Evolutionary conservation across 805 yeast genomes (phyloP).

Genomic region (Yarrowia sp.): DNA sequence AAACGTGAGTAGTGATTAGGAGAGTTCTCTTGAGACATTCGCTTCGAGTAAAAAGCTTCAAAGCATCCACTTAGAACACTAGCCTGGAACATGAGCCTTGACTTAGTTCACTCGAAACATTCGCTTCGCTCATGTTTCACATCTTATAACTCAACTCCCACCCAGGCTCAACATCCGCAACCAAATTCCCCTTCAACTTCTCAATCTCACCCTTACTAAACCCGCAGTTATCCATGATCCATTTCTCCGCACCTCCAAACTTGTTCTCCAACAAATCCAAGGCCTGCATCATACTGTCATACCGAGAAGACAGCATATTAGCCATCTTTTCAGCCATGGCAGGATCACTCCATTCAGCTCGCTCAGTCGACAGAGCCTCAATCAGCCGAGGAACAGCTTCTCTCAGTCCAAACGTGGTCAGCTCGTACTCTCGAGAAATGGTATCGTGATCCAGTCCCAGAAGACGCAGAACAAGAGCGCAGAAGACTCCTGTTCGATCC

Average conservation of each 20-base stretch:
- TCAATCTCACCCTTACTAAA: conserved; percentile 57
- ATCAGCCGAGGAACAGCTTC: conserved; percentile 42
- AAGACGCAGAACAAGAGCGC: conserved; percentile 68
- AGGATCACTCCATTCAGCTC: conserved; percentile 50
- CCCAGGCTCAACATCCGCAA: background rate
- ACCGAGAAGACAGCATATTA: conserved; percentile 66
- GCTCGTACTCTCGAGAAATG: conserved; percentile 76
- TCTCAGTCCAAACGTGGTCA: conserved; percentile 65
- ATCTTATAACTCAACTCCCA: conserved; percentile 32
- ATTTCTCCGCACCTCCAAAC: conserved; percentile 63
- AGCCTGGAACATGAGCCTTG: too few species aligned
- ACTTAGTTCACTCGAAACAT: background rate
- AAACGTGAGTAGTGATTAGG: too few species aligned
- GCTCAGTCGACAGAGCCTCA: conserved; percentile 26
- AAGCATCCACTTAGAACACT: too few species aligned
- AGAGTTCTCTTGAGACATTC: too few species aligned
- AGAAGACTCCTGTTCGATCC: conserved; percentile 80
- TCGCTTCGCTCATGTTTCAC: background rate
- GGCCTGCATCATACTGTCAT: conserved; percentile 73
- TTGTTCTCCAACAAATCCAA: conserved; percentile 58
- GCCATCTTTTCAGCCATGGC: conserved; percentile 58
- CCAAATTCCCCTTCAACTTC: conserved; percentile 45
- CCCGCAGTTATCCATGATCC: conserved; percentile 55
- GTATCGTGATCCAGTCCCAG: conserved; percentile 71
- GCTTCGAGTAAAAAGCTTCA: too few species aligned